phyloP scores from a whole-genome alignment of 2,329 filamentous ascomycete species.

The Cladosporium cucumerinum region DNA sequence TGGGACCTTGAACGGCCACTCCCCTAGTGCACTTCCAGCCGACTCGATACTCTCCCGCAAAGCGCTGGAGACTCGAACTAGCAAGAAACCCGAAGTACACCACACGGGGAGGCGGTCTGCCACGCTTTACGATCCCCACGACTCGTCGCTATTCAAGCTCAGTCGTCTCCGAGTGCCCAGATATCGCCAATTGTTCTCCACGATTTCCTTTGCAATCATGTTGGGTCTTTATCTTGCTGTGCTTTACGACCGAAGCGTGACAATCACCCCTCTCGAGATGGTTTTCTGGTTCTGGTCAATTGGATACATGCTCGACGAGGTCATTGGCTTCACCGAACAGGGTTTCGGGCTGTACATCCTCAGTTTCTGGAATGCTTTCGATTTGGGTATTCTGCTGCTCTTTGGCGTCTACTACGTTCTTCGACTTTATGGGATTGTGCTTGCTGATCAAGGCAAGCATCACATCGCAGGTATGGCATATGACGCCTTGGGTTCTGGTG shows the following conservation, averaged over 20 bases:
- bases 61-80: conserved; percentile 22
- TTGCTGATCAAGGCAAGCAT: conserved; percentile 66
- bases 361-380: conserved; percentile 97
- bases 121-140: conserved; percentile 81
- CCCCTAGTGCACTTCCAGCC: conserved; percentile 29
- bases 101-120: conserved; percentile 64
- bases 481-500: conserved; percentile 88
- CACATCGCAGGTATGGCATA: conserved; percentile 81
- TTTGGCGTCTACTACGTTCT: conserved; percentile 88
- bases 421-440: conserved; percentile 80
- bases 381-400: conserved; percentile 81
- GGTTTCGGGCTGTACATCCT: conserved; percentile 95
- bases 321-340: conserved; percentile 94
- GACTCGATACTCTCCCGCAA: conserved; percentile 31
- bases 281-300: conserved; percentile 98
- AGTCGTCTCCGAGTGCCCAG: conserved; percentile 86
- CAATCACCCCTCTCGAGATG: conserved; percentile 80
- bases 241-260: conserved; percentile 67
- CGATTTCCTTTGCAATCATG: conserved; percentile 78
- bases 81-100: conserved; percentile 26
- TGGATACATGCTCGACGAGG: conserved; percentile 93
- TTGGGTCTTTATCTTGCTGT: conserved; percentile 84
- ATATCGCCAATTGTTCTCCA: conserved; percentile 87
- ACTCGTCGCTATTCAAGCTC: conserved; percentile 87
- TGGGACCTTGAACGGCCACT: conserved; percentile 36